These are phyloP conservation scores for Annulohypoxylon stygium DNA, from an alignment of 495 filamentous ascomycete genomes.

Conservation along the genomic window DNA sequence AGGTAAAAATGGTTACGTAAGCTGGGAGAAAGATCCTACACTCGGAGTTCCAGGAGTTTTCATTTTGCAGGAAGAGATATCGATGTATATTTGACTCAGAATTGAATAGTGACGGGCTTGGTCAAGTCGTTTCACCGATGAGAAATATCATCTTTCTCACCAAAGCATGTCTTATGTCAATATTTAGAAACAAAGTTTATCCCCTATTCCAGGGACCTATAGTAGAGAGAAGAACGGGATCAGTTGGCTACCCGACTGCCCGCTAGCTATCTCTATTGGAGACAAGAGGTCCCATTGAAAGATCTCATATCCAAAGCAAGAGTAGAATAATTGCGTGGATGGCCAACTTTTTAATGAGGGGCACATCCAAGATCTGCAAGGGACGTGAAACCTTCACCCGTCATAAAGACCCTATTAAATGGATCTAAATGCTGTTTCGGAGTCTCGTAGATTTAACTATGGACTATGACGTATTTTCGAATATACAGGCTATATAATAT, in stretches of 20 bases:
- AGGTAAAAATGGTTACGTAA: conserved; percentile 27
- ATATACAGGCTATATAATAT: background rate
- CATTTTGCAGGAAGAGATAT: background rate
- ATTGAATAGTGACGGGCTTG: no score
- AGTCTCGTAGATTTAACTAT: background rate
- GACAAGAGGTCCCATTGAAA: no score
- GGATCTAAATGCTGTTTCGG: conserved; percentile 31
- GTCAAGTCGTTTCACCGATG: no score
- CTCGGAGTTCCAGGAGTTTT: background rate
- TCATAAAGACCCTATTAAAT: conserved; percentile 26
- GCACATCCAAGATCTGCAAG: conserved; percentile 39
- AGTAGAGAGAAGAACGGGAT: no score
- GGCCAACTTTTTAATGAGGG: conserved; percentile 17
- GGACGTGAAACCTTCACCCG: conserved; percentile 32
- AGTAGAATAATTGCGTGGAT: conserved; percentile 10
- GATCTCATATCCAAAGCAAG: background rate
- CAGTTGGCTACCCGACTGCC: no score
- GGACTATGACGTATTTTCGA: conserved; percentile 33
- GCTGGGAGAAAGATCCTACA: conserved; percentile 14
- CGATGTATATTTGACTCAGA: no score
- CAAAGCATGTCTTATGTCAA: no score
- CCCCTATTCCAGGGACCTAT: background rate
- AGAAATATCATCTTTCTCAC: no score
- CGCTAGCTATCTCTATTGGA: background rate
- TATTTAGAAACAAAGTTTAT: no score